phyloP scores from a whole-genome alignment of 805 yeast species.

The Starmerella bombi region DNA sequence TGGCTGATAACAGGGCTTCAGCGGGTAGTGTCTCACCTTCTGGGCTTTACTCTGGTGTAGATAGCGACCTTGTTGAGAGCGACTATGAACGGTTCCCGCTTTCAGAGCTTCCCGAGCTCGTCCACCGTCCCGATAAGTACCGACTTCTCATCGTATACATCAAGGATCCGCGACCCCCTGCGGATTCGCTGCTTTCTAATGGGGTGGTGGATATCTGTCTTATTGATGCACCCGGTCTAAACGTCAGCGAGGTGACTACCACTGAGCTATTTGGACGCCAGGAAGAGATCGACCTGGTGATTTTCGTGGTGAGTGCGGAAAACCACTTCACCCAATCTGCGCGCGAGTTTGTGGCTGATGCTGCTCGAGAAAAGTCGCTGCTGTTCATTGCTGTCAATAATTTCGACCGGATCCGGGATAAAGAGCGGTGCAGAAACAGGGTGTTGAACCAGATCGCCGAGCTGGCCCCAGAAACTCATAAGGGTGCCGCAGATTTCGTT shows the following conservation, averaged over 20 bases:
- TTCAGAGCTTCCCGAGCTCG: conserved; percentile 51
- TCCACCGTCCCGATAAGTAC: conserved; percentile 58
- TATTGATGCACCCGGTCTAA: conserved; percentile 95
- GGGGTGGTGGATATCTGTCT: conserved; percentile 85
- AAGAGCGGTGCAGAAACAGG: conserved; percentile 59
- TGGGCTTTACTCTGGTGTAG: not conserved
- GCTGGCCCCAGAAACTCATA: conserved; percentile 81
- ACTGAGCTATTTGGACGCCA: conserved; percentile 91
- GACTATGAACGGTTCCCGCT: conserved; percentile 28
- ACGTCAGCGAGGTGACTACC: conserved; percentile 84
- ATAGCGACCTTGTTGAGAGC: not conserved
- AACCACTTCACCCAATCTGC: conserved; percentile 92
- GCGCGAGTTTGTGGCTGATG: conserved; percentile 78
- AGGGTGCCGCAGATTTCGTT: conserved; percentile 78
- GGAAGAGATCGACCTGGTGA: conserved; percentile 92
- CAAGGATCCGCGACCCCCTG: conserved; percentile 53
- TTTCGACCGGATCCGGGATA: conserved; percentile 75
- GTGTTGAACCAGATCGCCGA: conserved; percentile 75
- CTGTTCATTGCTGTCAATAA: conserved; percentile 89
- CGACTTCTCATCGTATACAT: conserved; percentile 68
- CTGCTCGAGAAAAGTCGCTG: conserved; percentile 80
- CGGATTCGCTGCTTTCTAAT: conserved; percentile 62
- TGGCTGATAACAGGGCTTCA: no score
- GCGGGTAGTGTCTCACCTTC: not conserved
- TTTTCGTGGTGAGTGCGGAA: conserved; percentile 91